Conservation (phyloP, 2,329 filamentous ascomycete species). For the Fusarium sp. region DNA sequence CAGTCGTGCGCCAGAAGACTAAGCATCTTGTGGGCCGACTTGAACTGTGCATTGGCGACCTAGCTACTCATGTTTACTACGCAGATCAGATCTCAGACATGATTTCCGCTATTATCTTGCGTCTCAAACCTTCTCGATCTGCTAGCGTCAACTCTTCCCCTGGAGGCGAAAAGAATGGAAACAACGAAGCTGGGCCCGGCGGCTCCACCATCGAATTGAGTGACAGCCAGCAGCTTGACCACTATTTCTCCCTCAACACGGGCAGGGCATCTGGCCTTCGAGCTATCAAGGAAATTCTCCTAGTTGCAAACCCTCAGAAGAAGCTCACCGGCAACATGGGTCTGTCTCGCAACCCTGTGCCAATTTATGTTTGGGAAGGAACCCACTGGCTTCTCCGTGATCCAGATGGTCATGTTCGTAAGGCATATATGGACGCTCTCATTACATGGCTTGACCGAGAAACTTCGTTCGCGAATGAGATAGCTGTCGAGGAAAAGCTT, state of each 20-base stretch:
- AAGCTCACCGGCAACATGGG: constrained; percentile 69
- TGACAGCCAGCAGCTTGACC: constrained; percentile 61
- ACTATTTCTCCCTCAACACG: constrained; percentile 64
- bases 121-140: constrained; percentile 75
- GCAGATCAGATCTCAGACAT: constrained; percentile 96
- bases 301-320: constrained; percentile 79
- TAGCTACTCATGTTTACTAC: constrained; percentile 97
- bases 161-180: constrained; percentile 60
- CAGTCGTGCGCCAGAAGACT: constrained; percentile 59
- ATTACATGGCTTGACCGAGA: constrained; percentile 88
- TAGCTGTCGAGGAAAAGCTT: constrained; percentile 67
- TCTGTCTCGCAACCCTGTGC: constrained; percentile 79
- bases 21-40: constrained; percentile 76
- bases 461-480: constrained; percentile 74
- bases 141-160: constrained; percentile 58
- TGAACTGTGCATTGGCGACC: constrained; percentile 85
- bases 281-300: constrained; percentile 83
- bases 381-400: constrained; percentile 93
- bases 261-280: constrained; percentile 76
- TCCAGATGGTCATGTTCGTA: constrained; percentile 79
- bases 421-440: constrained; percentile 86
- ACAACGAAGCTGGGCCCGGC: constrained; percentile 49
- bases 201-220: constrained; percentile 54
- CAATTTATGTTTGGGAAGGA: constrained; percentile 92
- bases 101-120: constrained; percentile 81